Base-by-base conservation (phyloP, 108 stramenopile species). In the Pseudonitzschia delicatissima region DNA sequence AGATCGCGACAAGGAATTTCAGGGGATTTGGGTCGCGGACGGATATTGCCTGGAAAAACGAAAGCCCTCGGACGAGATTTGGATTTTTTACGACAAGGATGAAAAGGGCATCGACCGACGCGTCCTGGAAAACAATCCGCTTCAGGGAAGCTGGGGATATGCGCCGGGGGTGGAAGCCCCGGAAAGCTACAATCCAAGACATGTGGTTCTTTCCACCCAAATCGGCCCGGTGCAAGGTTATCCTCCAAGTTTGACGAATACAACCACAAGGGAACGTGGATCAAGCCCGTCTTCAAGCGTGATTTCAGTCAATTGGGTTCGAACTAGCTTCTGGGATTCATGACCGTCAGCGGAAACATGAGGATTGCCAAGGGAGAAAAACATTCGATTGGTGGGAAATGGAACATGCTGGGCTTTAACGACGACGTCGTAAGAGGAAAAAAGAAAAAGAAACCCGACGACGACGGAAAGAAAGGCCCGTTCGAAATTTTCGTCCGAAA, bases 351-450 rank as follows among this genome's bases (percentile, higher is more conserved):
- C 40, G 73, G 57, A 17, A 29, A 61, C 18, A 61, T 74, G 36
- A 40, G 8, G 29, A 57, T 57, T n/a, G 45, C 21, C 18, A 61
- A 62, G 61, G 66, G 35, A 7, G 57, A 51, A 15, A 67, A 62
- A 26, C 45, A 62, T 45, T 39, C 45, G 25, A 45, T 74, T 5
- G 61, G 57, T 4, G 73, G 73, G 2, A 31, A 45, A 44, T 74
- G 73, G 73, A 67, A 67, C 7, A 62, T 74, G 66, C 17, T 74
- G 60, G 73, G 73, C n/a, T 57, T 50, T 27, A 74, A 74, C 25
- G 73, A 67, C 34, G 57, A 74, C 34, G 61, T 74, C 9, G 57
- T 59, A 1, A 34, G 60, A 28, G 61, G 66, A 20, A 62, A 45
- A 33, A 51, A 52, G 17, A 33, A 52, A 33, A 42, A 71, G 26